Evolutionary conservation across 2,329 filamentous ascomycete genomes (phyloP).

Genomic region (Endothia cerciana): DNA sequence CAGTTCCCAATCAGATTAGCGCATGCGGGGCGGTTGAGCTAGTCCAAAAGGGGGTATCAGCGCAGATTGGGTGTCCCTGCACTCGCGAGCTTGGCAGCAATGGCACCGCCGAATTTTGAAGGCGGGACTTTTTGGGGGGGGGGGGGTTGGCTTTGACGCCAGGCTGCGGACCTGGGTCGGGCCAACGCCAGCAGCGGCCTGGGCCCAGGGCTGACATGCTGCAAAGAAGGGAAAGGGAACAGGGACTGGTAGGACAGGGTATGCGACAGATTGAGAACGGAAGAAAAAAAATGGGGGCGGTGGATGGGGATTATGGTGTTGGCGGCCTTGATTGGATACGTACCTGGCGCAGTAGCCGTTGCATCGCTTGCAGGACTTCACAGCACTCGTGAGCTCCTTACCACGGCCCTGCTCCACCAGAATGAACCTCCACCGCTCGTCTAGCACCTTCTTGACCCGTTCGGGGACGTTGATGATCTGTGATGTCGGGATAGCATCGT

Average conservation of each 20-base stretch:
- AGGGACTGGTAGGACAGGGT: conserved; percentile 18
- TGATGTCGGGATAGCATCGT: conserved; percentile 91
- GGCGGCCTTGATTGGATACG: conserved; percentile 40
- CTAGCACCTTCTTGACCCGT: conserved; percentile 91
- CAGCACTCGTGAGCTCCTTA: conserved; percentile 93
- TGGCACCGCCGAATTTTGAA: conserved; percentile 13
- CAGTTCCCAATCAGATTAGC: conserved; percentile 31
- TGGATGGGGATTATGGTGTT: conserved; percentile 24
- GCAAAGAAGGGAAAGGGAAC: conserved; percentile 9
- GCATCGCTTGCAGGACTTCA: conserved; percentile 95
- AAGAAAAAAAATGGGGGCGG: conserved; percentile 29
- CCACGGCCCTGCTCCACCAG: conserved; percentile 90
- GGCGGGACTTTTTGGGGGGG: conserved; percentile 3
- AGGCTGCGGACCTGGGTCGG: conserved; percentile 3
- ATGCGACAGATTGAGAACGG: conserved; percentile 15
- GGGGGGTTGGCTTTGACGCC: not conserved
- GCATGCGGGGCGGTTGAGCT: conserved; percentile 11
- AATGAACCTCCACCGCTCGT: conserved; percentile 96
- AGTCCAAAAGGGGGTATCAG: conserved; percentile 21
- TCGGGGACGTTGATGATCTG: conserved; percentile 95
- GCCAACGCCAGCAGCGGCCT: conserved; percentile 9
- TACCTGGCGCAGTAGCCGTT: conserved; percentile 88
- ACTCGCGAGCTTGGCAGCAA: conserved; percentile 16
- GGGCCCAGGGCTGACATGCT: conserved; percentile 23
- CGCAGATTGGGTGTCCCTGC: conserved; percentile 19